A percentile compares a stretch with the other conserved stretches of the same genome.
phyloP scores from a whole-genome alignment of 306 rosid genomes.

The Cicer chorassanicum region DNA sequence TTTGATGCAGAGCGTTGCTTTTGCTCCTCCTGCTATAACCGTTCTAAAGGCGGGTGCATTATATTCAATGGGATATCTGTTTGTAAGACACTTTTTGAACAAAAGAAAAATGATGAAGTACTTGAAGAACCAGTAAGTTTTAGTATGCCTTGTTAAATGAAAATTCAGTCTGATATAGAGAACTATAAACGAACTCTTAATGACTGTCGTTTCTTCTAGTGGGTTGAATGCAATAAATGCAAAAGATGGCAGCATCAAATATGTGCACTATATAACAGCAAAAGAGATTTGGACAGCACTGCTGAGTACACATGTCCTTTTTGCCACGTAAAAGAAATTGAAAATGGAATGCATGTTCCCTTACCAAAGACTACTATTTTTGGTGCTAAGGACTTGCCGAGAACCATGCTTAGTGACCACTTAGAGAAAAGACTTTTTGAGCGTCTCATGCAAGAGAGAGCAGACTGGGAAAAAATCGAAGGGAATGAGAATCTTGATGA shows the following conservation, averaged over 20 bases:
- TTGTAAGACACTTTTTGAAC: constrained; percentile 50
- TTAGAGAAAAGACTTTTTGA: constrained; percentile 60
- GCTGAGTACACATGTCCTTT: constrained; percentile 57
- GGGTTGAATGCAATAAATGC: constrained; percentile 72
- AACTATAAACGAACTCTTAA: constrained; percentile 22
- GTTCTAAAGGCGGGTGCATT: constrained; percentile 49
- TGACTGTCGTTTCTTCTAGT: constrained; percentile 48
- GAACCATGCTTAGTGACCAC: constrained; percentile 65
- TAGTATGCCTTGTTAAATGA: neutral
- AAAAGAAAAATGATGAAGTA: constrained; percentile 46
- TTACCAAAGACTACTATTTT: constrained; percentile 15
- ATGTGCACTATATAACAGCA: neutral
- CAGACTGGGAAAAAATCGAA: constrained; percentile 41
- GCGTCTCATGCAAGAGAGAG: constrained; percentile 55
- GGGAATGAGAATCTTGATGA: constrained; percentile 48
- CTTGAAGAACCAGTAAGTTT: constrained; percentile 57
- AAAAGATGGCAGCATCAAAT: constrained; percentile 2
- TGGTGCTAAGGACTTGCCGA: constrained; percentile 61
- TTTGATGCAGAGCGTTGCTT: constrained; percentile 42
- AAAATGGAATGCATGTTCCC: too few relatives aligned
- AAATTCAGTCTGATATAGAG: constrained; percentile 4
- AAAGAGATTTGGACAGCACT: constrained; percentile 46
- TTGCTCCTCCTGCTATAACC: constrained; percentile 54
- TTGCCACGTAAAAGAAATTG: constrained; percentile 27
- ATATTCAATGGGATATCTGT: constrained; percentile 45